Conservation (phyloP, 164 flowering plant genomes). For the Magnolia kwangsiensis region DNA sequence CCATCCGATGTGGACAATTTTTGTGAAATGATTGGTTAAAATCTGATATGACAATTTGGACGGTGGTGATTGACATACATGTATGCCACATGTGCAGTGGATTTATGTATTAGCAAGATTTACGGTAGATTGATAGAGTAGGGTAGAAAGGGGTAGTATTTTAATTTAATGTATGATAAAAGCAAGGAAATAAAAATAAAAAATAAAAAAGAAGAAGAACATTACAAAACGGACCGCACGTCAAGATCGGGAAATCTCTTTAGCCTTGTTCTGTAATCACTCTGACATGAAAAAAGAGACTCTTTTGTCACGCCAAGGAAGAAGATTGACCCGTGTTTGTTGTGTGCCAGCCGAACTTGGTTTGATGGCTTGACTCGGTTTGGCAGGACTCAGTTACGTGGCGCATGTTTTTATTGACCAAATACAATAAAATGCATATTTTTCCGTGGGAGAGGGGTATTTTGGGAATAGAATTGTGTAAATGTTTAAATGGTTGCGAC, state of each 20-base stretch:
- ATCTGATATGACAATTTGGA: not conserved
- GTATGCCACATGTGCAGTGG: not conserved
- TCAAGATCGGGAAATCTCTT: slow-evolving; percentile 12
- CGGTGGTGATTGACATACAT: not conserved
- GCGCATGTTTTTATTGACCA: not conserved
- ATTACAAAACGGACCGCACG: slow-evolving; percentile 14
- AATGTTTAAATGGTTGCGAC: not conserved
- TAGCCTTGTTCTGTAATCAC: slow-evolving; percentile 10
- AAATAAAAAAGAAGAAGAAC: not conserved
- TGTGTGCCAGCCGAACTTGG: slow-evolving; percentile 1
- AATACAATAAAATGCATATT: not conserved
- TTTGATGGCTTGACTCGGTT: slow-evolving; percentile 4
- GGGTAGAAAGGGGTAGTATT: not conserved
- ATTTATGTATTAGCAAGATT: not conserved
- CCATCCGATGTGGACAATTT: not conserved
- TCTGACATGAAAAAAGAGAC: slow-evolving; percentile 14
- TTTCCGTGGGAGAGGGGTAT: not conserved
- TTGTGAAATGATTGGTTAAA: not conserved
- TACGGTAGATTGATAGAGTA: not conserved
- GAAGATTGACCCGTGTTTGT: slow-evolving; percentile 7
- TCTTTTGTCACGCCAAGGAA: slow-evolving; percentile 25
- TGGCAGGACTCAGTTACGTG: not conserved
- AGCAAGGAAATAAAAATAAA: slow-evolving; percentile 5
- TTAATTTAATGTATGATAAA: slow-evolving; percentile 1
- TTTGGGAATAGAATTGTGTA: no score